Percentiles rank a stretch among this genome's conserved stretches.
phyloP scores from a whole-genome alignment of 2,329 filamentous ascomycete species.

The Capronia epimyces region DNA sequence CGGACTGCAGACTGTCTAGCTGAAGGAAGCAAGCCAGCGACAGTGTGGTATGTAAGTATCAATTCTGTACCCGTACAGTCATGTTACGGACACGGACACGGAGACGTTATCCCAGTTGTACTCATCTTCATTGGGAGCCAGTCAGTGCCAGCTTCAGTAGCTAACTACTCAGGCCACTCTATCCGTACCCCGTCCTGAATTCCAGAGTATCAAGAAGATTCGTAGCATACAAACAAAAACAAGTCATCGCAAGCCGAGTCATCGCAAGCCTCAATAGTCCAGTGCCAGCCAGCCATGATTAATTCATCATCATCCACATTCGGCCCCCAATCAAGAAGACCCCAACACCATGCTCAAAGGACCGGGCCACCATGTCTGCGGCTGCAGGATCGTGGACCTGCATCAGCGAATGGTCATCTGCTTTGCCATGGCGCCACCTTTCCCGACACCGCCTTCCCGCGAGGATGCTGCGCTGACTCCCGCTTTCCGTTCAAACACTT shows the following conservation, averaged over 20 bases:
- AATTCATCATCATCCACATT: constrained; percentile 2
- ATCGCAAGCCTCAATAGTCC: neutral
- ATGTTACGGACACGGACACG: too few relatives aligned
- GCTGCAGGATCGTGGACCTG: neutral
- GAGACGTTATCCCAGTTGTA: too few relatives aligned
- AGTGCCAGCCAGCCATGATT: neutral
- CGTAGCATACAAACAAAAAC: neutral
- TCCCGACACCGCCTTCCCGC: constrained; percentile 61
- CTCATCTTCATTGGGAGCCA: too few relatives aligned
- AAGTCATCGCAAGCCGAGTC: constrained; percentile 3
- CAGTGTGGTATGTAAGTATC: too few relatives aligned
- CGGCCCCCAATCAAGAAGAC: neutral
- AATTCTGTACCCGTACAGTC: too few relatives aligned
- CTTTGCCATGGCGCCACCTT: constrained; percentile 82
- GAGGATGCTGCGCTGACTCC: constrained; percentile 61
- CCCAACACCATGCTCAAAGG: neutral
- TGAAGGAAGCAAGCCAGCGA: too few relatives aligned
- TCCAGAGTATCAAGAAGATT: neutral
- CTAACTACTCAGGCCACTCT: neutral
- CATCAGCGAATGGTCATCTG: constrained; percentile 85
- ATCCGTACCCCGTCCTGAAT: neutral
- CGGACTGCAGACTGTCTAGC: too few relatives aligned
- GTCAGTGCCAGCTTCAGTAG: neutral
- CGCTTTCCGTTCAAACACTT: constrained; percentile 98
- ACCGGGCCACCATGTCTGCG: neutral